phyloP scores from a whole-genome alignment of 345 rosid genomes.

The Acer saccharum region DNA sequence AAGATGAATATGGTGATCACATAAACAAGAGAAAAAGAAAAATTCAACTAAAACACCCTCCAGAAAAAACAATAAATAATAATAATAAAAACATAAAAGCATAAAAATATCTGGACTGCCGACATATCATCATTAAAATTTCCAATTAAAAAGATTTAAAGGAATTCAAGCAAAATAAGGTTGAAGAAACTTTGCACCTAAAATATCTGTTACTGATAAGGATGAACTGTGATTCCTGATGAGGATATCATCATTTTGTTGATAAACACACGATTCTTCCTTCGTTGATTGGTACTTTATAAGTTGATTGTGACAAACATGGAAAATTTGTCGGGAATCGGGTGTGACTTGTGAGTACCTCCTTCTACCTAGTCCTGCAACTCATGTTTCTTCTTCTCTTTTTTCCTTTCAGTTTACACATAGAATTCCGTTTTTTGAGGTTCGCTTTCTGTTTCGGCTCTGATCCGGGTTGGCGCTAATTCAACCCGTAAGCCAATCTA shows the following conservation, averaged over 20 bases:
- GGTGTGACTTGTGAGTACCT: constrained; percentile 15
- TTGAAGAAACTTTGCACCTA: constrained; percentile 6
- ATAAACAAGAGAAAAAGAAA: background rate
- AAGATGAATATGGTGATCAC: background rate
- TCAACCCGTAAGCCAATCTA: background rate
- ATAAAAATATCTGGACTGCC: background rate
- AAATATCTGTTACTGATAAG: background rate
- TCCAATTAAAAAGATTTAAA: background rate
- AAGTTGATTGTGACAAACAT: background rate
- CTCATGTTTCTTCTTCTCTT: background rate
- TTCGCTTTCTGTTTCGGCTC: background rate
- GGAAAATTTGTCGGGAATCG: background rate
- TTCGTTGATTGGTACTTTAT: background rate
- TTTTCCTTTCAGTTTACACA: background rate
- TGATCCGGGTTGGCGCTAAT: constrained; percentile 6
- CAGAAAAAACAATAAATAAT: background rate
- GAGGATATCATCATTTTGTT: background rate
- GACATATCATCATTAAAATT: background rate
- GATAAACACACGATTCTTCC: background rate
- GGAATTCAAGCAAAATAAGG: background rate
- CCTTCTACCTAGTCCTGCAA: background rate
- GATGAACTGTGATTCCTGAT: background rate
- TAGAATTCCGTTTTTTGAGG: background rate
- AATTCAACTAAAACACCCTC: background rate
- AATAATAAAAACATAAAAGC: background rate